Evolutionary conservation across 495 filamentous ascomycete species (phyloP), one percentile per base, ranked within the genome.

Genomic region (Hyaloscypha hepaticicola): DNA sequence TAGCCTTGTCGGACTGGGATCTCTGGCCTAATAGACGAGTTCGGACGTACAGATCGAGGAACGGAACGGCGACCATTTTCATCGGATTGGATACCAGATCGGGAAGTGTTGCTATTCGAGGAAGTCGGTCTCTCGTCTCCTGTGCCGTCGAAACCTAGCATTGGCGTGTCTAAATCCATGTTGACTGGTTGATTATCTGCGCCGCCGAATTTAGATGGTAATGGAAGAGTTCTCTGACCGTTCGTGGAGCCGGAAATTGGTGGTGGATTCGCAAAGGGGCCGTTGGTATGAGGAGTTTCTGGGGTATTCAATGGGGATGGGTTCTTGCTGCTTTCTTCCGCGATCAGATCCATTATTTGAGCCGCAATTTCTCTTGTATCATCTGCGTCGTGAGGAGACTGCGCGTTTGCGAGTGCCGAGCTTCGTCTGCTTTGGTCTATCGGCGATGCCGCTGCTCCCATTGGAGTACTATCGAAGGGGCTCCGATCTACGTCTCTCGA

Each of bases 1-100:
- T 64, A 61, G 3, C 56, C 61, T 22, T 61, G 61, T 26, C 48
- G 45, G 26, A 64, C 31, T 5, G 27, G 11, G 34, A 48, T 63
- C 28, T 63, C 28, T 22, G 38, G 45, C 16, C 45, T 26, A 7
- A 59, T 22, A 12, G 29, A 33, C 3, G 29, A 24, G 22, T 49
- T 25, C 1, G 58, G 26, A 16, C 58, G 60, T 1, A 58, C 5
- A 27, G 50, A 61, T 6, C 58, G 33, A 3, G 52, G 48, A 33
- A 64, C 28, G 22, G 52, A 61, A 21, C 34, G 26, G 4, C 31
- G 24, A n/a, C 53, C 62, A 38, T 26, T 55, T 14, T 56, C 26
- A 3, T 33, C 51, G 21, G 53, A 38, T 26, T 52, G 8, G 24
- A 63, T 64, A 12, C 60, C 56, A 34, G 55, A 26, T 22, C 25